Percentiles rank a stretch among this genome's conserved stretches.
phyloP scores from a whole-genome alignment of 164 flowering plant genomes.

The Stephania cephalantha region DNA sequence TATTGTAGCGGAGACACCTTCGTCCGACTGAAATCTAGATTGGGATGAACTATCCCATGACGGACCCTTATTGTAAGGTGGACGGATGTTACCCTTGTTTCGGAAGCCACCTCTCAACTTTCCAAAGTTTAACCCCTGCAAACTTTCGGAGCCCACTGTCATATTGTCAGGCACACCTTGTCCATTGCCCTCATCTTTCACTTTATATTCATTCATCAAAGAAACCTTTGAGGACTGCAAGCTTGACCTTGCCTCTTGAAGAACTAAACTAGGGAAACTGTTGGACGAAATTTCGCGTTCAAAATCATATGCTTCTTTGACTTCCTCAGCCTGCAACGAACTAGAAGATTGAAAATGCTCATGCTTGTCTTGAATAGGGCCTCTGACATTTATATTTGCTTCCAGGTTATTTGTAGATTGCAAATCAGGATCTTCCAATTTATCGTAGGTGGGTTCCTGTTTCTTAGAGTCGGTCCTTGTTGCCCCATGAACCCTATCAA shows the following conservation, averaged over 20 bases:
- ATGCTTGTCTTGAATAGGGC: neutral
- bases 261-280: neutral
- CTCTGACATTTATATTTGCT: conserved; percentile 5
- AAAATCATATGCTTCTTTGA: neutral
- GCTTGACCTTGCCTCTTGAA: conserved; percentile 13
- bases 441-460: conserved; percentile 6
- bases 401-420: conserved; percentile 8
- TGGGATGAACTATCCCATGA: conserved; percentile 21
- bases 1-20: conserved; percentile 10
- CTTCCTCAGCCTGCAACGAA: neutral
- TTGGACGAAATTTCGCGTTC: conserved; percentile 8
- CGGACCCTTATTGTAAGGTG: conserved; percentile 35
- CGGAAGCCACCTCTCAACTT: conserved; percentile 62
- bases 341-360: neutral
- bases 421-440: conserved; percentile 11
- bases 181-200: conserved; percentile 5
- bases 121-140: conserved; percentile 38
- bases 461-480: neutral
- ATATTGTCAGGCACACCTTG: conserved; percentile 6
- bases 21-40: conserved; percentile 16
- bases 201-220: conserved; percentile 13
- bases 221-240: conserved; percentile 16
- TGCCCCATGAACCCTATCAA: conserved; percentile 12
- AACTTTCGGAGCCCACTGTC: conserved; percentile 25
- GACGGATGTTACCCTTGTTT: conserved; percentile 49